A percentile compares a stretch with the other conserved stretches of the same genome.
Conservation (phyloP, 106 monocot genomes). For the Dioscorea zingiberensis region DNA sequence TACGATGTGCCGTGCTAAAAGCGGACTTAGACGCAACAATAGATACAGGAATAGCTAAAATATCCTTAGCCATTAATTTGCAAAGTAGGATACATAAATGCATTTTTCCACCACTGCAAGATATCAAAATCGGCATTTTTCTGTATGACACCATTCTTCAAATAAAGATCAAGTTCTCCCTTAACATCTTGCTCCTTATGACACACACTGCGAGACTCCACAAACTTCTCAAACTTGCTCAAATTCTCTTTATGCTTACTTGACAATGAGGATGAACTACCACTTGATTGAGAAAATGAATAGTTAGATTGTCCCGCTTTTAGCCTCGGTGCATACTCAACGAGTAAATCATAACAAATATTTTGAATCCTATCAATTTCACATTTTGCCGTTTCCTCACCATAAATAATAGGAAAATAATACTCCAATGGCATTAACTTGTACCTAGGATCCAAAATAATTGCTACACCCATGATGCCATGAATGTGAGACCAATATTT, state of each 20-base stretch:
- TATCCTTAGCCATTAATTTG: slow-evolving; percentile 16
- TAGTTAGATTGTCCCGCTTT: too few relatives aligned
- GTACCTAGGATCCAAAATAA: slow-evolving; percentile 20
- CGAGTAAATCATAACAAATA: slow-evolving; percentile 6
- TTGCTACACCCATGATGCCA: slow-evolving; percentile 10
- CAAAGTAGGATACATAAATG: slow-evolving; percentile 12
- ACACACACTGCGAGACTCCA: too few relatives aligned
- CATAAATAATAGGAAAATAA: slow-evolving; percentile 8
- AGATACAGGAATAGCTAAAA: slow-evolving; percentile 14
- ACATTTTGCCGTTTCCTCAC: not conserved
- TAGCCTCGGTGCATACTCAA: not conserved
- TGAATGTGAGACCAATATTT: slow-evolving; percentile 22
- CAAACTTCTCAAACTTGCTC: too few relatives aligned
- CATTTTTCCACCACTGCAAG: slow-evolving; percentile 17
- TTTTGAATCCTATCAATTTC: slow-evolving; percentile 8
- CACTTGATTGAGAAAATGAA: too few relatives aligned
- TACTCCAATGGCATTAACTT: slow-evolving; percentile 12
- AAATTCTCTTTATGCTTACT: too few relatives aligned
- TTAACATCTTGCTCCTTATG: not conserved
- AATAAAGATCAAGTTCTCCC: slow-evolving; percentile 21
- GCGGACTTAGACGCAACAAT: slow-evolving; percentile 14
- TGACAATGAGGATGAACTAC: not conserved
- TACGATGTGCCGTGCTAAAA: not conserved
- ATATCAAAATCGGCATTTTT: slow-evolving; percentile 8
- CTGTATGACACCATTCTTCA: slow-evolving; percentile 3